Evolutionary conservation across 2,329 filamentous ascomycete species (phyloP).

Genomic region (Xylaria sp.): DNA sequence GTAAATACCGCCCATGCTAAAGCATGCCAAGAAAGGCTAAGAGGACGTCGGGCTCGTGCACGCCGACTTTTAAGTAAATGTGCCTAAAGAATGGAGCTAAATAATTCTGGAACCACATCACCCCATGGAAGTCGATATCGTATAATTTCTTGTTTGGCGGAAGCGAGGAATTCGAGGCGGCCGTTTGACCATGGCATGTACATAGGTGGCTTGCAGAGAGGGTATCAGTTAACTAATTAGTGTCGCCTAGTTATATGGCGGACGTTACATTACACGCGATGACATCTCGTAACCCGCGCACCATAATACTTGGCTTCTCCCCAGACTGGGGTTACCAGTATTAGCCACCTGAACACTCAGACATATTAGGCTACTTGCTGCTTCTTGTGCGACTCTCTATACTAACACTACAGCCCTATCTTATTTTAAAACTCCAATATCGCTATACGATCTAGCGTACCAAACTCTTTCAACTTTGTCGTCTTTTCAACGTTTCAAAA

Average conservation of each 20-base stretch:
- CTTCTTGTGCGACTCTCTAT: too few species aligned
- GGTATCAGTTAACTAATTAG: background rate
- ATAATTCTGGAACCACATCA: background rate
- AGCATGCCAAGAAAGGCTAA: slow-evolving; percentile 19
- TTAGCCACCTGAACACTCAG: too few species aligned
- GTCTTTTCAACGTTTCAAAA: slow-evolving; percentile 21
- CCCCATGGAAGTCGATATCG: slow-evolving; percentile 10
- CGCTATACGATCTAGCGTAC: background rate
- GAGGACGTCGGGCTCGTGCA: background rate
- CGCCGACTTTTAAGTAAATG: background rate
- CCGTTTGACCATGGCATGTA: background rate
- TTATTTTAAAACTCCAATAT: background rate
- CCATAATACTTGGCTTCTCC: background rate
- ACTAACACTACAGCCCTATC: too few species aligned
- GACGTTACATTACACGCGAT: background rate
- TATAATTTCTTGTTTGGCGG: slow-evolving; percentile 18
- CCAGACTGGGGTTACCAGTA: background rate
- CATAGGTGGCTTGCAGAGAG: background rate
- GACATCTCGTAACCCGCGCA: background rate
- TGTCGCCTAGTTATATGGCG: background rate
- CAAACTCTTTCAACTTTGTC: background rate
- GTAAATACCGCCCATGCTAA: background rate
- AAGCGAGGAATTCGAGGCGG: slow-evolving; percentile 3
- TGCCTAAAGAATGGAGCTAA: background rate
- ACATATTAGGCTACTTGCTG: too few species aligned